Conservation (phyloP, 192 early-diverging fungal species). For the Podila horticola region DNA sequence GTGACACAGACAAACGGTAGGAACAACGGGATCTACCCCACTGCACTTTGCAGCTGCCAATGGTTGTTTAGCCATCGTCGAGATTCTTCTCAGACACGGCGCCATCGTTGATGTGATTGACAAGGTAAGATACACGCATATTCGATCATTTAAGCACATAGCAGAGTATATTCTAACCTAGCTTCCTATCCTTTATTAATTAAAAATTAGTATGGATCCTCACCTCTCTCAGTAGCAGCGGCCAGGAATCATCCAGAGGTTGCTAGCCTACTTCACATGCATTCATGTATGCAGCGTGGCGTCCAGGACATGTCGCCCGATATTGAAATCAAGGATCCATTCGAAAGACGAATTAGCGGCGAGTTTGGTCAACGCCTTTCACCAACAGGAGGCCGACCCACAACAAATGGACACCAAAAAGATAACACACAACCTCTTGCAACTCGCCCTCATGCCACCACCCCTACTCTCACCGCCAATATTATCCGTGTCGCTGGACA, state of each 20-base stretch:
- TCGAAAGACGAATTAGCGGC: conserved; percentile 24
- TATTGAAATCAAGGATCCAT: conserved; percentile 18
- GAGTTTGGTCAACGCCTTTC: conserved; percentile 20
- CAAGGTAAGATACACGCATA: too few relatives aligned
- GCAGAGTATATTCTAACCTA: neutral
- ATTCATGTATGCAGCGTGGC: conserved; percentile 49
- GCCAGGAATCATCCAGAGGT: conserved; percentile 65
- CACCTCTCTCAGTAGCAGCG: conserved; percentile 59
- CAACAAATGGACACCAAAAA: conserved; percentile 4
- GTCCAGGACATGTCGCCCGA: conserved; percentile 44
- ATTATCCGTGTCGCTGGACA: conserved; percentile 24
- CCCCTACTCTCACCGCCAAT: neutral
- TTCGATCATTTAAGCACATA: too few relatives aligned
- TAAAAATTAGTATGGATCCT: conserved; percentile 56
- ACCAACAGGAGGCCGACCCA: neutral
- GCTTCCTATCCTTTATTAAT: too few relatives aligned
- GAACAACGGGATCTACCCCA: conserved; percentile 77
- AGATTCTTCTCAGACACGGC: conserved; percentile 68
- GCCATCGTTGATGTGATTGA: conserved; percentile 70
- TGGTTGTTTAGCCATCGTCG: conserved; percentile 68
- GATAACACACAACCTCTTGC: conserved; percentile 9
- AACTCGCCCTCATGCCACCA: conserved; percentile 1
- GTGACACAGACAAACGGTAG: conserved; percentile 49
- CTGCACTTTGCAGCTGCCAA: conserved; percentile 89
- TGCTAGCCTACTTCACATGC: conserved; percentile 36